Evolutionary conservation across 1,139 yeast species (phyloP), one percentile per base, ranked within the genome.

Genomic region (Magnusiomyces clavatus): DNA sequence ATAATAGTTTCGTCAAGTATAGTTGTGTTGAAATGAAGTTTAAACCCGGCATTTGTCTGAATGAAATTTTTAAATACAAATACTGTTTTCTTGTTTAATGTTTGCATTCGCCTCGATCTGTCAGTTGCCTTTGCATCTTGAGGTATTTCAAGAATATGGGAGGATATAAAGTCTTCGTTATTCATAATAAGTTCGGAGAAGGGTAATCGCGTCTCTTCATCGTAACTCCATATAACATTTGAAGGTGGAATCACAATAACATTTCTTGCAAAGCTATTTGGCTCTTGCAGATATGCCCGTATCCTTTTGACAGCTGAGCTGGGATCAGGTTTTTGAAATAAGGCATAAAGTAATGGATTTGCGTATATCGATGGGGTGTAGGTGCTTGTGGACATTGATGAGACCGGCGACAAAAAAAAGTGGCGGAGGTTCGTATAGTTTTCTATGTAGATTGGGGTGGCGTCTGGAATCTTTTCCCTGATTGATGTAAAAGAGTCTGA

Each of bases 141-240:
- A 1, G 69, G 61, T 3, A 67, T 58, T 52, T 75, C 69, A 34
- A 86, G 66, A 24, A 88, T 77, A 66, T 88, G 96, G 1, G 89
- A 79, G 50, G 77, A 77, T 8, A 87, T 69, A 62, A 86, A 88
- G 34, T 84, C 90, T 48, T 80, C 82, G 50, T 73, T 76, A 17
- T 34, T 45, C 52, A 77, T 77, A 62, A 90, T 84, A 20, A 82
- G 65, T 2, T 84, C 88, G 14, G 65, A 66, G 52, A 81, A 74
- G 1, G 76, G 66, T 3, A 67, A 58, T 24, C 75, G 72, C 0
- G 82, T 63, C 13, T 73, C 74, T 13, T 72, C 70, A 59, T 85
- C 92, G 47, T 67, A 72, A 55, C 74, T 73, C 56, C 80, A 73
- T 13, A 49, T 6, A 5, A 53, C 46, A 20, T 44, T 31, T 10